A percentile compares a stretch with the other conserved stretches of the same genome.
Conservation (phyloP, 352 stramenopile genomes). For the Globisporangium takayamanum region DNA sequence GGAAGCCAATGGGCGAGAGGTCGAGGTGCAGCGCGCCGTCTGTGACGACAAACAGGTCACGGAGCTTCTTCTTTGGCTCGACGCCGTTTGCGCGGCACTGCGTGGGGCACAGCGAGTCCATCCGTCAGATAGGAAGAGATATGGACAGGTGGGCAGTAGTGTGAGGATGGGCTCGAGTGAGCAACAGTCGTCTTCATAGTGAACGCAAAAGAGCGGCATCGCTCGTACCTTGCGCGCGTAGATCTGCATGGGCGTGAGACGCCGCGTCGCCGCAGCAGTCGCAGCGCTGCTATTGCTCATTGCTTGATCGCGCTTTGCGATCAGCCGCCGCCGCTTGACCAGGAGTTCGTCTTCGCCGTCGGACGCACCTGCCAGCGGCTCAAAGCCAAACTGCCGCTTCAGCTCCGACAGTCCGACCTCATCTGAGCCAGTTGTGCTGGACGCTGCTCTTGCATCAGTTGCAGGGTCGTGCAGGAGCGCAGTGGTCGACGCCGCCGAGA, state of each 20-base stretch:
- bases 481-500: constrained; percentile 1
- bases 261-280: constrained; percentile 2
- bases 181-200: too few relatives aligned
- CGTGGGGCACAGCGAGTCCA: too few relatives aligned
- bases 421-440: not conserved
- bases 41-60: constrained; percentile 30
- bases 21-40: constrained; percentile 35
- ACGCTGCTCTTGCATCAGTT: too few relatives aligned
- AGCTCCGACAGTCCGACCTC: constrained; percentile 57
- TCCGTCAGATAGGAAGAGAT: too few relatives aligned
- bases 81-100: constrained; percentile 41
- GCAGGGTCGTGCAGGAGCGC: not conserved
- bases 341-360: constrained; percentile 17
- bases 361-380: constrained; percentile 17
- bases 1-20: constrained; percentile 45
- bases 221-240: constrained; percentile 34
- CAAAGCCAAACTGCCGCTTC: constrained; percentile 61
- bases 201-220: too few relatives aligned
- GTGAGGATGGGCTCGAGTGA: too few relatives aligned
- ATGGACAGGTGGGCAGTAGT: not conserved
- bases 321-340: constrained; percentile 21
- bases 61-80: constrained; percentile 32
- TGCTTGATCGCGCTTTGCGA: not conserved
- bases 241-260: constrained; percentile 18
- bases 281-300: not conserved